Base-by-base conservation (phyloP, 805 yeast species). In the Zygoascus biomembranicola region DNA sequence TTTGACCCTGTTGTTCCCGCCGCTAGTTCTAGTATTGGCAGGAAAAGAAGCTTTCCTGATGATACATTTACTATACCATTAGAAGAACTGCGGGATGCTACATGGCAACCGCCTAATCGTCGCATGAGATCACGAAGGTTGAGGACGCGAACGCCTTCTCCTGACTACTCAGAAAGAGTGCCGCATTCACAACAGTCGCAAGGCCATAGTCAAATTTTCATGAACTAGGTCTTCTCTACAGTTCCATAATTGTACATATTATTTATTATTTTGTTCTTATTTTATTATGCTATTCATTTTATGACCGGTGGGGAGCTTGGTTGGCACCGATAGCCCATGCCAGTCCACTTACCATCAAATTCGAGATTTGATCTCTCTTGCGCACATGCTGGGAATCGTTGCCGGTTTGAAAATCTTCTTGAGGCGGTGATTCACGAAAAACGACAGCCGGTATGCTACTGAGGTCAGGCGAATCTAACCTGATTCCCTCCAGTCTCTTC, bases 281-380 rank as follows among this genome's bases (percentile, higher is more conserved):
- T 35, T 35, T 13, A 35, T 8, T 35, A 35, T 35, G 39, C 39
- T 35, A n/a, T 8, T 35, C 13, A n/a, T 13, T 13, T 35, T n/a
- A 35, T 11, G 39, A 4, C 26, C 41, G 39, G 14, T 47, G 10
- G 26, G 31, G 43, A n/a, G 39, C 32, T 16, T 42, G 53, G 32
- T 55, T 60, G 3, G 84, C 84, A 5, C 84, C 84, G 58, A 80
- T 77, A 2, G 84, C 84, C 85, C 85, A 80, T 3, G 84, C 84
- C 32, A 80, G 64, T 0, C 84, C 84, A 26, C 78, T 73, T 2
- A 77, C 81, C 52, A 80, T 67, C 53, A 80, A 61, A 53, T 73
- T 76, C 10, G 80, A 74, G 2, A 80, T 55, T 59, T 78, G 79
- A 42, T 76, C 81, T 45, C 61, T 58, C 56, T 49, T 63, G n/a